Base-by-base conservation (phyloP, 75 land plant genomes). In the Sequoia sempervirens region DNA sequence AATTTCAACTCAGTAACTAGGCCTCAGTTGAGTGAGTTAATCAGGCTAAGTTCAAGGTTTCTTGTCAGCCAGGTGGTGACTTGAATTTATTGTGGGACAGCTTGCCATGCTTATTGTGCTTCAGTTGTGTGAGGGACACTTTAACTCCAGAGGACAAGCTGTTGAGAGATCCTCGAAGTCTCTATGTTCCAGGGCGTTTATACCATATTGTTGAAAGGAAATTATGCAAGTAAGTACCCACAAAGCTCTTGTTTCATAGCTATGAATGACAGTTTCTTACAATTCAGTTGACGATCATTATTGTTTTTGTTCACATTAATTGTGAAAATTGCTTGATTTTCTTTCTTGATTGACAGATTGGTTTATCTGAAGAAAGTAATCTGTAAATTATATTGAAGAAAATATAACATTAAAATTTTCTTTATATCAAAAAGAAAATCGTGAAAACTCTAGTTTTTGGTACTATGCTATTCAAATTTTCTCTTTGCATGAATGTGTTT, bases 151-250 rank as follows among this genome's bases (percentile, higher is more conserved):
- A 83, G 41, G 81, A 87, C 68, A 85, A 54, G 79, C 32, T 78
- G 83, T 56, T 83, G 30, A 85, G 83, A n/a, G 84, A 89, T 47
- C 83, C 86, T 52, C 54, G 75, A n/a, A 82, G 91, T 41, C 82
- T 89, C 3, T 89, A 85, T 83, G 87, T 86, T 58, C 91, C 91
- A 34, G 91, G 91, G 26, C 80, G 89, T 70, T 78, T 89, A 58
- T 89, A 85, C 64, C 91, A 89, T 73, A 88, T 87, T 54, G 91
- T 89, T 18, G 89, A 89, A 72, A 87, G 89, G 81, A 84, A 87
- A 30, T 82, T 82, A 46, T 86, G 87, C 82, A 82, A 52, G 87
- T 83, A 30, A 46, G 41, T 46, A 76, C 41, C 20, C 79, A 36
- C 23, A 76, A 36, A 76, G 18, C 32, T 79, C 23, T 70, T 70